A percentile compares a stretch with the other conserved stretches of the same genome.
Conservation (phyloP, 148 eudicot species). For the Talinum fruticosum region DNA sequence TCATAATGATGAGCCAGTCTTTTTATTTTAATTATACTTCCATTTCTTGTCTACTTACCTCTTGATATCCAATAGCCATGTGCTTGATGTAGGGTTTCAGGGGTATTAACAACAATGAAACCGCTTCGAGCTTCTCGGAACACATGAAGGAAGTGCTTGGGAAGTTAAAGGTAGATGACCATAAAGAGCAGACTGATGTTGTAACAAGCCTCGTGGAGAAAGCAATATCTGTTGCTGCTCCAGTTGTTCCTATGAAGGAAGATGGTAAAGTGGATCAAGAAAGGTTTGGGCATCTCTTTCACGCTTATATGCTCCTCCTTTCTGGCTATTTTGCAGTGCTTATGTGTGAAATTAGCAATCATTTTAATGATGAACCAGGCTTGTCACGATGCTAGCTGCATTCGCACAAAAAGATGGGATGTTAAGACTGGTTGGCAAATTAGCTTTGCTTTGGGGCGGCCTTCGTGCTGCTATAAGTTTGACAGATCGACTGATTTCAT, state of each 20-base stretch:
- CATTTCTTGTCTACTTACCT: background rate
- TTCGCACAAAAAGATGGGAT: slow-evolving; percentile 83
- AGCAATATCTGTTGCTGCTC: slow-evolving; percentile 96
- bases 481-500: slow-evolving; percentile 65
- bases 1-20: background rate
- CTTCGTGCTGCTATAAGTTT: slow-evolving; percentile 97
- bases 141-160: slow-evolving; percentile 30
- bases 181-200: slow-evolving; percentile 39
- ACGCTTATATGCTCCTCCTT: background rate
- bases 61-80: slow-evolving; percentile 6
- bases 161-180: slow-evolving; percentile 35
- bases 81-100: slow-evolving; percentile 39
- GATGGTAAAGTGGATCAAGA: slow-evolving; percentile 91
- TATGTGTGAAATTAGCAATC: background rate
- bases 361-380: slow-evolving; percentile 42
- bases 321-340: background rate
- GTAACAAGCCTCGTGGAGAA: slow-evolving; percentile 86
- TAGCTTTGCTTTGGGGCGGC: slow-evolving; percentile 97
- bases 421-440: slow-evolving; percentile 67
- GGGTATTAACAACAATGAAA: slow-evolving; percentile 28
- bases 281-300: slow-evolving; percentile 41
- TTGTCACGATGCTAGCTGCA: slow-evolving; percentile 74
- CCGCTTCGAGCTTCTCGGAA: slow-evolving; percentile 30
- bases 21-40: background rate
- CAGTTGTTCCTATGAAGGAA: slow-evolving; percentile 81